Base-by-base conservation (phyloP, 371 early-diverging fungal genomes). In the Capillidium heterosporum region DNA sequence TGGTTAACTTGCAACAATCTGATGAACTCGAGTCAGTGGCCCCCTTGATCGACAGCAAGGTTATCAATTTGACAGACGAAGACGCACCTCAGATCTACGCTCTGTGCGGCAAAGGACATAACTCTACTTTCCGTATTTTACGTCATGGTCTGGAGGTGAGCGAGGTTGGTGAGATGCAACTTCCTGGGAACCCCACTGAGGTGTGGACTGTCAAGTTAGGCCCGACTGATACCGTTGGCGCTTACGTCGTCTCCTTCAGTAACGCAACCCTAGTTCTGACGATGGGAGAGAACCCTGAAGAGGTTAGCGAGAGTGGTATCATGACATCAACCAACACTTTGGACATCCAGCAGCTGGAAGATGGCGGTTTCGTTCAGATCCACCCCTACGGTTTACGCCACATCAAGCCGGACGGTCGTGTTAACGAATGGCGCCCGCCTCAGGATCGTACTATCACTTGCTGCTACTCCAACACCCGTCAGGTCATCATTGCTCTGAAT, bases 221-320 rank as follows among this genome's bases (percentile, higher is more conserved):
- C 24, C 32, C 32, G 17, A 43, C 47, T 59, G 79, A 84, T 47
- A 72, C 75, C 59, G 78, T 64, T 60, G 91, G 91, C 49, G 75
- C 85, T 1, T 90, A 84, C 61, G 81, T 94, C 15, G 90, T 95
- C 0, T 89, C 93, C 0, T 95, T 98, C 64, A 74, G 78, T 2
- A 89, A 92, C 61, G 89, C 89, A 2, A 98, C 96, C 0, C 70
- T 96, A 35, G 92, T 91, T 1, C 71, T 98, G 24, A 79, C 84
- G 0, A 88, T 94, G 65, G 95, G 91, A 2, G 96, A 95, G 62
- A 90, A 87, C 1, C 91, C 95, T 1, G 93, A 91, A 63, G 97
- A 95, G 68, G 90, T 89, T 2, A 73, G 80, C 0, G 95, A 93
- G 63, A 83, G 91, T 0, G 94, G 91, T 1, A 82, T 96, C 61